These are phyloP conservation scores for Alternaria consortialis DNA, from an alignment of 2,329 filamentous ascomycete genomes.

Conservation along the genomic window DNA sequence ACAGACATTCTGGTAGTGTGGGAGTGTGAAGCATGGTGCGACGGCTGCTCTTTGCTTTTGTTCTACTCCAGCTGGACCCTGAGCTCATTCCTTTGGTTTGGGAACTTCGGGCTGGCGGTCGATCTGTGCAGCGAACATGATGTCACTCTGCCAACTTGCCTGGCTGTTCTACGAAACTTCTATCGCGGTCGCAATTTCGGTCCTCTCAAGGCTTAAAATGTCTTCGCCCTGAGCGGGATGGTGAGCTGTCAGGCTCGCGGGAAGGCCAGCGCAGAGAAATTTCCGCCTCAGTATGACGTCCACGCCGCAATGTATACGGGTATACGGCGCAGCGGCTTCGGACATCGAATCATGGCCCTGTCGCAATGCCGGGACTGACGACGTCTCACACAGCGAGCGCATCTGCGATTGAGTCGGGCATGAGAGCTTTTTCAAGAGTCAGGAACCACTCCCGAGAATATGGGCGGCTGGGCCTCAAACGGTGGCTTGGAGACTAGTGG, in stretches of 20 bases:
- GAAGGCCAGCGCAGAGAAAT: constrained; percentile 31
- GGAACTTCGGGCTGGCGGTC: background rate
- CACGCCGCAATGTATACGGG: constrained; percentile 5
- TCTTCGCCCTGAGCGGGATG: constrained; percentile 16
- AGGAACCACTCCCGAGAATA: constrained; percentile 38
- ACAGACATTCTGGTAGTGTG: constrained; percentile 2
- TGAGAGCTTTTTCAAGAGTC: constrained; percentile 31
- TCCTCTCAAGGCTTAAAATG: background rate
- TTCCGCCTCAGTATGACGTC: constrained; percentile 26
- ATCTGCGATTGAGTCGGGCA: constrained; percentile 12
- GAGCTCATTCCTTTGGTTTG: constrained; percentile 17
- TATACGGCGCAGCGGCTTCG: constrained; percentile 2
- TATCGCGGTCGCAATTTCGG: constrained; percentile 20
- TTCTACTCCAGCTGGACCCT: constrained; percentile 20
- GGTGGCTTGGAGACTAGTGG: constrained; percentile 29
- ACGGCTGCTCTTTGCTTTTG: constrained; percentile 22
- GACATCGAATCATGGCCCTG: constrained; percentile 12
- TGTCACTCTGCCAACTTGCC: constrained; percentile 28
- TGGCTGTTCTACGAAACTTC: background rate
- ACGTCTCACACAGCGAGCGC: constrained; percentile 2
- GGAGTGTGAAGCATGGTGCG: constrained; percentile 25
- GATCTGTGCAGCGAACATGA: constrained; percentile 30
- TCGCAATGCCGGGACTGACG: background rate
- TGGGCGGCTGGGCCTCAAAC: constrained; percentile 38
- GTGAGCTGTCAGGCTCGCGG: constrained; percentile 37